phyloP scores from a whole-genome alignment of 139 green algal species.

The Chlorella sp. region DNA sequence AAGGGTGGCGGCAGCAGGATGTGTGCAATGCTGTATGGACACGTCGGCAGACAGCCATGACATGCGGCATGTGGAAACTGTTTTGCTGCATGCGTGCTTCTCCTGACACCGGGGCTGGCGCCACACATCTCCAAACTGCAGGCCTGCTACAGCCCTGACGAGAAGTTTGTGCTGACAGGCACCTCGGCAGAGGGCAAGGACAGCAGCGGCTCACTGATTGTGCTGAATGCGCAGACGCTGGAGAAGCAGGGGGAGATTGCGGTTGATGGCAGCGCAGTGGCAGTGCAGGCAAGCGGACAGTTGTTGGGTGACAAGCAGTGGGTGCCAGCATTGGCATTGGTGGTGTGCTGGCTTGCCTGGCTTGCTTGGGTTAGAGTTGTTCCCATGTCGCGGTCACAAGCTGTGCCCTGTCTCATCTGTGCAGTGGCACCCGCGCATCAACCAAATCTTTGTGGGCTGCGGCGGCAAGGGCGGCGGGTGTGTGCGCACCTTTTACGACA shows the following conservation, averaged over 20 bases:
- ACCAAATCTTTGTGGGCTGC: conserved; percentile 92
- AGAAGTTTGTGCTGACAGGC: conserved; percentile 81
- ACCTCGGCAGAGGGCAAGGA: conserved; percentile 44
- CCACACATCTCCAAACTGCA: conserved; percentile 14
- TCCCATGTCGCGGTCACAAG: neutral
- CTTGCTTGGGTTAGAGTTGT: conserved; percentile 14
- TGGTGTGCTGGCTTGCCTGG: neutral
- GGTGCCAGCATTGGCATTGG: neutral
- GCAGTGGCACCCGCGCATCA: conserved; percentile 90
- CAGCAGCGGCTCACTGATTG: conserved; percentile 52
- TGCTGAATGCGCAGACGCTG: conserved; percentile 50
- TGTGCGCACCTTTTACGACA: conserved; percentile 85
- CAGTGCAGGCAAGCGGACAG: neutral
- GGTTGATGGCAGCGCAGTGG: conserved; percentile 18
- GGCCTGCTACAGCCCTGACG: conserved; percentile 85
- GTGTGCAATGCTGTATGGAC: too few relatives aligned
- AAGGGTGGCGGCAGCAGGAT: too few relatives aligned
- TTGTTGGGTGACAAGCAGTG: neutral
- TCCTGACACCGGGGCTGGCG: too few relatives aligned
- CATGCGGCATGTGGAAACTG: too few relatives aligned
- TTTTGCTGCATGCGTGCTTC: neutral
- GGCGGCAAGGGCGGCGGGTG: conserved; percentile 65
- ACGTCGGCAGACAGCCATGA: too few relatives aligned
- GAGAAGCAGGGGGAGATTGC: conserved; percentile 25
- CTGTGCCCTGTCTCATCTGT: neutral